Evolutionary conservation across 345 rosid genomes (phyloP).

Genomic region (Eucalyptus tenuipes): DNA sequence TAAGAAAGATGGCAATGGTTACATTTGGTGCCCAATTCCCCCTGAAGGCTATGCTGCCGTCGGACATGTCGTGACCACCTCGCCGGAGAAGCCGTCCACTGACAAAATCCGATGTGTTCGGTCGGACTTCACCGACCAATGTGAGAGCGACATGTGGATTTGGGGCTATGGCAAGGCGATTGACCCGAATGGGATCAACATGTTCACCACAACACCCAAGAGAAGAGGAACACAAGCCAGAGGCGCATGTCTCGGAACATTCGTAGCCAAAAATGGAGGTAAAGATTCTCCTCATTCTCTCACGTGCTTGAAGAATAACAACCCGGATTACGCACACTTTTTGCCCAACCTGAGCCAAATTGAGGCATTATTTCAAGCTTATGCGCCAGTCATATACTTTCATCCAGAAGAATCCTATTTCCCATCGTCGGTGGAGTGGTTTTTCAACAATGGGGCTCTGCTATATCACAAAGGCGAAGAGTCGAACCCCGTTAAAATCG

Average conservation of each 20-base stretch:
- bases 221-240: neutral
- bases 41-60: constrained; percentile 1
- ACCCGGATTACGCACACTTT: neutral
- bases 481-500: neutral
- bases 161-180: neutral
- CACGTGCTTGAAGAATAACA: constrained; percentile 1
- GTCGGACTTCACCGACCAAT: neutral
- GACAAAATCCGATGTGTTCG: neutral
- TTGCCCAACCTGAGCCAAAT: constrained; percentile 5
- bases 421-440: constrained; percentile 4
- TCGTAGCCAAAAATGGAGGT: neutral
- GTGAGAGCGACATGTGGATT: neutral
- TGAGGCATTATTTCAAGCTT: neutral
- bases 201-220: neutral
- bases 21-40: constrained; percentile 3
- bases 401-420: constrained; percentile 4
- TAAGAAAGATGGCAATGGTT: constrained; percentile 5
- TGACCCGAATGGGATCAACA: neutral
- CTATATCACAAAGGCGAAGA: constrained; percentile 3
- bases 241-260: neutral
- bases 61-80: neutral
- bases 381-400: constrained; percentile 2
- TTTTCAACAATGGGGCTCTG: constrained; percentile 1
- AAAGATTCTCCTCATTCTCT: neutral
- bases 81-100: neutral